phyloP scores from a whole-genome alignment of 768 basidiomycete species.

The Stropharia rugosoannulata region DNA sequence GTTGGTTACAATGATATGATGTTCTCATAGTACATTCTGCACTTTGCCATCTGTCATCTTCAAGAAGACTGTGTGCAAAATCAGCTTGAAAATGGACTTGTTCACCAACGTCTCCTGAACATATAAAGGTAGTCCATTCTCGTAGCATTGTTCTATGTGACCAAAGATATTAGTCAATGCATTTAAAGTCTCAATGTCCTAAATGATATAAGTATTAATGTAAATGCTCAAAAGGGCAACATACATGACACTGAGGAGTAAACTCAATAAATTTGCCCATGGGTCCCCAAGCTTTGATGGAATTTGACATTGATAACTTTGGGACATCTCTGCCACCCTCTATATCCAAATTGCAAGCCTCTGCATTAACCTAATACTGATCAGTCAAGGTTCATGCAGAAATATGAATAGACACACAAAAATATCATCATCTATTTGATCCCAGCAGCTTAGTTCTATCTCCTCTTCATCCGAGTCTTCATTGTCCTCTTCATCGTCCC shows the following conservation, averaged over 20 bases:
- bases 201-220: background rate
- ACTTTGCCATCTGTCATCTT: background rate
- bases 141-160: no score
- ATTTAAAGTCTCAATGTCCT: background rate
- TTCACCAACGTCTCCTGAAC: no score
- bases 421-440: no score
- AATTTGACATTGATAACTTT: background rate
- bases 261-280: background rate
- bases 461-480: no score
- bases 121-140: no score
- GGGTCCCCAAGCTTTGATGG: background rate
- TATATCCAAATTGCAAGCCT: background rate
- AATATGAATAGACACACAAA: no score
- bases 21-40: background rate
- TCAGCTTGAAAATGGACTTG: background rate
- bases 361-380: background rate
- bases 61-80: background rate
- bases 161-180: background rate
- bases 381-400: no score
- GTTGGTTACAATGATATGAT: background rate
- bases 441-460: no score
- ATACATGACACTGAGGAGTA: background rate
- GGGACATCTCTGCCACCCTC: background rate
- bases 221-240: background rate
- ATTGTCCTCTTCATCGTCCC: no score